phyloP scores from a whole-genome alignment of 805 yeast genomes.

The Candida ficus region DNA sequence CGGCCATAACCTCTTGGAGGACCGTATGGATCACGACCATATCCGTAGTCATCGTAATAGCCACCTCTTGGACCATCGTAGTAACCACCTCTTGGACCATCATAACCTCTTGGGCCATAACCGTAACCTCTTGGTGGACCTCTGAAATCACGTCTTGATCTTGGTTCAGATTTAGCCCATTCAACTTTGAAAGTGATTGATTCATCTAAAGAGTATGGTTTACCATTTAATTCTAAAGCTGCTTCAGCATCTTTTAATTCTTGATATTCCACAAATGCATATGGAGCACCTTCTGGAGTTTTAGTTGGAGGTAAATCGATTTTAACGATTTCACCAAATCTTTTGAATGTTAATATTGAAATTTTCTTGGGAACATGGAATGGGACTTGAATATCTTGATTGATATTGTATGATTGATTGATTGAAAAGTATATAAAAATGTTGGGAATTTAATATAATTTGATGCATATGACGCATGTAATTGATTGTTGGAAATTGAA shows the following conservation, averaged over 20 bases:
- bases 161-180: constrained; percentile 53
- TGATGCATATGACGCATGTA: background rate
- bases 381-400: background rate
- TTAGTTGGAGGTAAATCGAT: constrained; percentile 62
- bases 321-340: constrained; percentile 53
- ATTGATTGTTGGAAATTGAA: background rate
- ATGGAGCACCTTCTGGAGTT: constrained; percentile 52
- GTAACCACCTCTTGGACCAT: constrained; percentile 11
- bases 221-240: constrained; percentile 44
- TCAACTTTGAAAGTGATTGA: constrained; percentile 42
- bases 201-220: constrained; percentile 37
- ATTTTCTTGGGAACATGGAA: no score
- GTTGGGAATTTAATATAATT: background rate
- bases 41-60: constrained; percentile 10
- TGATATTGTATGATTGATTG: background rate
- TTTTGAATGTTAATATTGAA: constrained; percentile 20
- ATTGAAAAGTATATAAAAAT: background rate
- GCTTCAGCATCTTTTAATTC: constrained; percentile 47
- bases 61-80: constrained; percentile 14
- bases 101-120: constrained; percentile 10
- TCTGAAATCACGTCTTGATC: constrained; percentile 24
- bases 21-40: constrained; percentile 15
- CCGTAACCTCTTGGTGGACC: constrained; percentile 14
- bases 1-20: constrained; percentile 11
- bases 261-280: constrained; percentile 59